Evolutionary conservation across 2,329 filamentous ascomycete genomes (phyloP).

Genomic region (Gyromitra esculenta): DNA sequence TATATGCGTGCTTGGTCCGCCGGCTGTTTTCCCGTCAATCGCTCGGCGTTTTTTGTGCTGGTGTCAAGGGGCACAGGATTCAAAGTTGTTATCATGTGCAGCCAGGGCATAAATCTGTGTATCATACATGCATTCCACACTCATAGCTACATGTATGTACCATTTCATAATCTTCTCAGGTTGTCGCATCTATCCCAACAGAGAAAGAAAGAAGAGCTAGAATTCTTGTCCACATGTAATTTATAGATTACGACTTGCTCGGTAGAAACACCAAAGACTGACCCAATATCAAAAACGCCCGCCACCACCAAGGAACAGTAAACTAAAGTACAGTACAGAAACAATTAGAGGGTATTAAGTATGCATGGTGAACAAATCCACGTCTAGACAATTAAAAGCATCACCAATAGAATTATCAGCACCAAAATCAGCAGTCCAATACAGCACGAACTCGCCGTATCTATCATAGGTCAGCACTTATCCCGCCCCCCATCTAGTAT

Average conservation of each 20-base stretch:
- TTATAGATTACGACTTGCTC: constrained; percentile 19
- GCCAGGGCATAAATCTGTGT: neutral
- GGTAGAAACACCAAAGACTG: constrained; percentile 13
- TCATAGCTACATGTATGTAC: neutral
- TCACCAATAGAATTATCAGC: constrained; percentile 82
- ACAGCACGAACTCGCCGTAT: constrained; percentile 84
- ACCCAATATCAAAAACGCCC: constrained; percentile 39
- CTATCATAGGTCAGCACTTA: constrained; percentile 60
- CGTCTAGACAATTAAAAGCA: constrained; percentile 73
- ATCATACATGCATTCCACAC: neutral
- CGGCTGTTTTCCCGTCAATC: too few relatives aligned
- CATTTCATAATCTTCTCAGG: neutral
- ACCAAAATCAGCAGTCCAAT: constrained; percentile 89
- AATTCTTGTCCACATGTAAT: neutral
- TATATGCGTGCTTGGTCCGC: too few relatives aligned
- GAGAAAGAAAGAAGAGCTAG: neutral
- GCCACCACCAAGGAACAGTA: neutral
- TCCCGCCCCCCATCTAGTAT: neutral
- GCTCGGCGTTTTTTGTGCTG: neutral
- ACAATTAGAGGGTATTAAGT: constrained; percentile 20
- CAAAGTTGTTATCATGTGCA: neutral
- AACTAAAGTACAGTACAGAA: constrained; percentile 14
- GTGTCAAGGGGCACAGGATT: neutral
- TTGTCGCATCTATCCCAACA: neutral
- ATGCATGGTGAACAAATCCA: neutral